A percentile compares a stretch with the other conserved stretches of the same genome.
Conservation (phyloP, 176 grass and related monocot species). For the Echinochloa phyllopogon region DNA sequence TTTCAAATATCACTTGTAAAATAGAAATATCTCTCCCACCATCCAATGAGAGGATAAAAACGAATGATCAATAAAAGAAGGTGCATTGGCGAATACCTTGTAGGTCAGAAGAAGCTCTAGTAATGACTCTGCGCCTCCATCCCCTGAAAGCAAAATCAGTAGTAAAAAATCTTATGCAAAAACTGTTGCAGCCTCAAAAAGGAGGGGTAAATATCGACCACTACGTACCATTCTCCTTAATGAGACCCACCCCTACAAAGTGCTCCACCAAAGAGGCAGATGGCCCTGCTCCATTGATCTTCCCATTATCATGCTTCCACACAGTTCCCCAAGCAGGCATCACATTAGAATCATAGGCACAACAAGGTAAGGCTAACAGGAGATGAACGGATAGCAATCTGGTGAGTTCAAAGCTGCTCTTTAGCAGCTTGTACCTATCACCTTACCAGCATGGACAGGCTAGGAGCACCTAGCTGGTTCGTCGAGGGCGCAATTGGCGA, state of each 20-base stretch:
- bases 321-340: constrained; percentile 27
- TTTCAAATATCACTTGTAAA: constrained; percentile 27
- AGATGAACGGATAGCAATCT: not conserved
- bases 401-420: not conserved
- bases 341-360: constrained; percentile 10
- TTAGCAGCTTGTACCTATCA: not conserved
- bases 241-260: constrained; percentile 64
- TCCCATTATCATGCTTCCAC: constrained; percentile 31
- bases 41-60: constrained; percentile 3
- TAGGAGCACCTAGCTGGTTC: constrained; percentile 28
- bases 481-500: constrained; percentile 4
- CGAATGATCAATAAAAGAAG: constrained; percentile 21
- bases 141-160: constrained; percentile 49
- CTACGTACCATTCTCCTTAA: constrained; percentile 55
- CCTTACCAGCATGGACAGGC: not conserved
- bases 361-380: constrained; percentile 18
- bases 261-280: constrained; percentile 39
- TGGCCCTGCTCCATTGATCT: constrained; percentile 25
- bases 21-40: not conserved
- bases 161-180: constrained; percentile 25
- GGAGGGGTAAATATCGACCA: not conserved
- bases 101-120: constrained; percentile 75
- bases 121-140: constrained; percentile 65
- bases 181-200: constrained; percentile 14
- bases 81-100: constrained; percentile 35